Conservation (phyloP, 805 yeast species). For the Soucietia sequanensis region DNA sequence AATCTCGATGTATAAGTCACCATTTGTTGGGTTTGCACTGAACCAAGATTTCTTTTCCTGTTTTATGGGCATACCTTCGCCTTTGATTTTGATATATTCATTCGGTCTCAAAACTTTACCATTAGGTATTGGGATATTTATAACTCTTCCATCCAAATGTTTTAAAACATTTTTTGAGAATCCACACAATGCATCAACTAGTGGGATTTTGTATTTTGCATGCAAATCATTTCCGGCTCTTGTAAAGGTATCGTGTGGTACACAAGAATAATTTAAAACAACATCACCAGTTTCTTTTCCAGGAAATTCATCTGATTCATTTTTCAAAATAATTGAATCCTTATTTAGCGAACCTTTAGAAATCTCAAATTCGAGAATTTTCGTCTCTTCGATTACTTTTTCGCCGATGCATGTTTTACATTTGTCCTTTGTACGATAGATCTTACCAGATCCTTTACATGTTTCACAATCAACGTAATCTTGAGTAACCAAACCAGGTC, state of each 20-base stretch:
- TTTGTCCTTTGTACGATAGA: slow-evolving; percentile 59
- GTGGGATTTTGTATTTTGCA: slow-evolving; percentile 56
- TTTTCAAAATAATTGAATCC: slow-evolving; percentile 58
- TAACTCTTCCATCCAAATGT: slow-evolving; percentile 78
- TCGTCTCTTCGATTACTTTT: slow-evolving; percentile 59
- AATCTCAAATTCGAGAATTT: slow-evolving; percentile 73
- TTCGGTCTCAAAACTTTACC: slow-evolving; percentile 85
- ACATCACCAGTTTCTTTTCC: slow-evolving; percentile 80
- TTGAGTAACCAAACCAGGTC: slow-evolving; percentile 72
- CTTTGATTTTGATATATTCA: slow-evolving; percentile 57
- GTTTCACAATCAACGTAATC: slow-evolving; percentile 58
- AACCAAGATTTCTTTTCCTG: slow-evolving; percentile 27
- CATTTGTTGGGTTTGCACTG: slow-evolving; percentile 36
- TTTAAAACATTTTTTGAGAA: slow-evolving; percentile 61
- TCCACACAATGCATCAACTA: slow-evolving; percentile 85
- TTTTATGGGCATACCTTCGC: slow-evolving; percentile 82
- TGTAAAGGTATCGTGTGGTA: slow-evolving; percentile 47
- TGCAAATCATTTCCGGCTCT: slow-evolving; percentile 66
- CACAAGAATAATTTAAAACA: slow-evolving; percentile 55
- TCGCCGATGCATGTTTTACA: slow-evolving; percentile 78
- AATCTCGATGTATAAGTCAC: slow-evolving; percentile 71
- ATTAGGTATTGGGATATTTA: slow-evolving; percentile 60
- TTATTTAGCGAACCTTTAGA: slow-evolving; percentile 66
- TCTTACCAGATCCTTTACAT: slow-evolving; percentile 72
- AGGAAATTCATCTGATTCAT: slow-evolving; percentile 76